Evolutionary conservation across 106 monocot species (phyloP).

Genomic region (Apostasia shenzhenica): DNA sequence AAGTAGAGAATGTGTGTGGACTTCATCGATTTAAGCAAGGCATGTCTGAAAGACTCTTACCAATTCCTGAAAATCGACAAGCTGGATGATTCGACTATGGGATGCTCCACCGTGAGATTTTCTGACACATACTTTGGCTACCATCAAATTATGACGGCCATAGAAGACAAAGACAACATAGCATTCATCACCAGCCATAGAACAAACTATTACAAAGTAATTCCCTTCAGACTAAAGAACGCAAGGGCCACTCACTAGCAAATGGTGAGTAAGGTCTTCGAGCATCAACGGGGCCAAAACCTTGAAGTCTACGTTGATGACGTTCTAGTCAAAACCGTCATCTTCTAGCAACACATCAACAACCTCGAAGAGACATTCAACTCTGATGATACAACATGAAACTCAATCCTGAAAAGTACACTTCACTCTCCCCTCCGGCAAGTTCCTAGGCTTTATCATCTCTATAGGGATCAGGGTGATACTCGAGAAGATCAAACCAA

Average conservation of each 20-base stretch:
- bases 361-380: background rate
- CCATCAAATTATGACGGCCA: background rate
- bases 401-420: background rate
- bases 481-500: background rate
- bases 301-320: background rate
- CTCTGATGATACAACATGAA: background rate
- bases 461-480: background rate
- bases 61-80: background rate
- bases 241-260: background rate
- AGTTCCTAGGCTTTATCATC: background rate
- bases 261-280: background rate
- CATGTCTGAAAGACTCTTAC: background rate
- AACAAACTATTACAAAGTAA: background rate
- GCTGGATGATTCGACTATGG: background rate
- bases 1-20: conserved; percentile 7
- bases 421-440: background rate
- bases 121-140: background rate
- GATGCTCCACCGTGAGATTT: background rate
- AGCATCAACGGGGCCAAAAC: background rate
- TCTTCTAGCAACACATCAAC: background rate
- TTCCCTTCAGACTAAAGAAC: background rate
- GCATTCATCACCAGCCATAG: background rate
- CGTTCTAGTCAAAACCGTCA: background rate
- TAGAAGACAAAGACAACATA: background rate
- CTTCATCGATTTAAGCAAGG: background rate